Evolutionary conservation across 345 rosid genomes (phyloP).

Genomic region (Rubroshorea leprosula): DNA sequence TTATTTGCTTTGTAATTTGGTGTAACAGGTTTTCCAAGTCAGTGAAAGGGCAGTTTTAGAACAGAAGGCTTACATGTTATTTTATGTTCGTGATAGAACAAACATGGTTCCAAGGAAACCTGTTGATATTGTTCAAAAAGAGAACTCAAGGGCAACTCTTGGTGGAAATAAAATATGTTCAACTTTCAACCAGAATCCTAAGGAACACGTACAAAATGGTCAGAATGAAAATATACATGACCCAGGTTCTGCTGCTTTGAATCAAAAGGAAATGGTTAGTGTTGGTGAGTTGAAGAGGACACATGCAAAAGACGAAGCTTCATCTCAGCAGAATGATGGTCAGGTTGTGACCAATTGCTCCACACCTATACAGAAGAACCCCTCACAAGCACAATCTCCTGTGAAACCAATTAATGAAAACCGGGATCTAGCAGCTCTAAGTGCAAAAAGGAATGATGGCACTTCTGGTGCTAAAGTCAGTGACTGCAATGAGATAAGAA

Average conservation of each 20-base stretch:
- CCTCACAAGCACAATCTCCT: constrained; percentile 15
- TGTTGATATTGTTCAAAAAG: constrained; percentile 36
- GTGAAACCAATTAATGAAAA: constrained; percentile 11
- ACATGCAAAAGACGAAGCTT: constrained; percentile 23
- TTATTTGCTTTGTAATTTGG: constrained; percentile 10
- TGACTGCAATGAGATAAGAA: constrained; percentile 17
- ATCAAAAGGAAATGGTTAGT: constrained; percentile 22
- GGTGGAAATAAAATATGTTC: constrained; percentile 26
- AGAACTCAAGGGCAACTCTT: constrained; percentile 33
- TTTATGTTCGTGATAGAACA: constrained; percentile 88
- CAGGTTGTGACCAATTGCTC: constrained; percentile 16
- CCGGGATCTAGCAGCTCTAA: constrained; percentile 10
- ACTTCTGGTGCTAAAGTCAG: constrained; percentile 18
- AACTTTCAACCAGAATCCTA: constrained; percentile 28
- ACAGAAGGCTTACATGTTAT: constrained; percentile 96
- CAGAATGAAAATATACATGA: constrained; percentile 16
- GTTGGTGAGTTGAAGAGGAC: constrained; percentile 21
- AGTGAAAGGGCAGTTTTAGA: constrained; percentile 68
- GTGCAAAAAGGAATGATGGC: constrained; percentile 13
- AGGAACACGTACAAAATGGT: constrained; percentile 29
- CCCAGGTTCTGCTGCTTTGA: constrained; percentile 20
- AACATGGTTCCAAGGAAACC: constrained; percentile 39
- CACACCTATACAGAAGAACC: constrained; percentile 11
- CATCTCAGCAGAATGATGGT: constrained; percentile 20
- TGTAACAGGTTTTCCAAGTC: constrained; percentile 73